Evolutionary conservation across 2,329 filamentous ascomycete species (phyloP), one percentile per base, ranked within the genome.

Genomic region (Ceratocystis eucalypticola): DNA sequence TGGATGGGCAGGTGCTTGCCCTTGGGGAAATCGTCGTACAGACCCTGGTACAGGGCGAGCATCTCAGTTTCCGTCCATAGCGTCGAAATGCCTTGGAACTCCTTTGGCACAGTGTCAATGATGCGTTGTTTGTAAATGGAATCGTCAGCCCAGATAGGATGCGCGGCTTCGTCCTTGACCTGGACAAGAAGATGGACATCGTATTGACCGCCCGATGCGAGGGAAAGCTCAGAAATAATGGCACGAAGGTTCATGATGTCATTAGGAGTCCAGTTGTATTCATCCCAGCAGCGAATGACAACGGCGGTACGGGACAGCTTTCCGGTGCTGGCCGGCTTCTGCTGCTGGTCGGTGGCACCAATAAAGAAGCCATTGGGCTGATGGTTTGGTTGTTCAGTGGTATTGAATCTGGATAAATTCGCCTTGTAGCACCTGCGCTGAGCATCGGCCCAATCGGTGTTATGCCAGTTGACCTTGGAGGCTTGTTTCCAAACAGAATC

Each of bases 31-130:
- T 88, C 84, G 69, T 95, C 90, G 72, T 90, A 87, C 30, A 96
- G 86, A 62, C 88, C 90, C 64, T 94, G 88, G 75, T 97, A 99
- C 71, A 96, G 82, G 67, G 91, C 84, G 65, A 88, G 81, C 91
- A 97, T 96, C 75, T 96, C 91, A 28, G 88, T 87, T 75, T 96
- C 91, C 0, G 90, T 94, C 94, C 94, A 99, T 5, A 97, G 81
- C 0, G 89, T 96, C 22, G 89, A 89, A 73, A 99, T 86, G 61
- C 89, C 89, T 70, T 84, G 87, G 76, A 99, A 96, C 73, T 99
- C 94, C 70, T 85, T 81, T 0, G 94, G 89, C 12, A 93, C 82
- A 30, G 83, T 82, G 62, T 88, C 84, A 64, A 83, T 79, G 73
- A 88, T 87, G 67, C 80, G 87, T 72, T 80, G 81, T 73, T 82